These are phyloP conservation scores for Penstemon newberryi DNA, from an alignment of 257 asterid species.

Conservation along the genomic window DNA sequence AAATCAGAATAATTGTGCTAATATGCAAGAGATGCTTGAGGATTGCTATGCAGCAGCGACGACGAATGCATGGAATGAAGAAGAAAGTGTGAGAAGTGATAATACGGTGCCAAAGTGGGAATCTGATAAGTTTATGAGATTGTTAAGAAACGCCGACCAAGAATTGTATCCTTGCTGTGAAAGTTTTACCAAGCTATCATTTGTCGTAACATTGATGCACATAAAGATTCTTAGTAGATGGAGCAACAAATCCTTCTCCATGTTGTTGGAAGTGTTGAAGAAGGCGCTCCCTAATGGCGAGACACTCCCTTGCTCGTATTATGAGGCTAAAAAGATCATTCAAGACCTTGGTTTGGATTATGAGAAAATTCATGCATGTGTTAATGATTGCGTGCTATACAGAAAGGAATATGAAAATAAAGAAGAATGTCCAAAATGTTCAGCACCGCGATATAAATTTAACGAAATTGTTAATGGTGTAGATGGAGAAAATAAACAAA, in stretches of 20 bases:
- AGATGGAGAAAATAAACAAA: background rate
- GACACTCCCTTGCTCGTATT: background rate
- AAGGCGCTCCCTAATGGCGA: constrained; percentile 9
- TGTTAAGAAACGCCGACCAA: background rate
- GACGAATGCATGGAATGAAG: background rate
- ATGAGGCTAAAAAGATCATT: constrained; percentile 5
- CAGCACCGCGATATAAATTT: no score
- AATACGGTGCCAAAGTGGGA: background rate
- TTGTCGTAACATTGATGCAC: background rate
- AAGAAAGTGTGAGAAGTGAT: background rate
- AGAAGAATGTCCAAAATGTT: no score
- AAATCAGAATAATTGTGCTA: background rate
- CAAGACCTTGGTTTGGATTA: background rate
- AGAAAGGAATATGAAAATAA: no score
- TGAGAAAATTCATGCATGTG: background rate
- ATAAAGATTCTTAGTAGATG: background rate
- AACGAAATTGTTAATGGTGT: no score
- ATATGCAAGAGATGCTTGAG: constrained; percentile 8
- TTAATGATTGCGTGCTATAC: background rate
- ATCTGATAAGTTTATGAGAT: background rate
- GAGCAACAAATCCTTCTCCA: background rate
- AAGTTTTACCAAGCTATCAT: background rate
- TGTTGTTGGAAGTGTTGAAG: background rate
- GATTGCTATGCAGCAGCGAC: background rate
- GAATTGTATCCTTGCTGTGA: background rate